Conservation (phyloP, 2,329 filamentous ascomycete species). For the Ophiostoma ulmi region DNA sequence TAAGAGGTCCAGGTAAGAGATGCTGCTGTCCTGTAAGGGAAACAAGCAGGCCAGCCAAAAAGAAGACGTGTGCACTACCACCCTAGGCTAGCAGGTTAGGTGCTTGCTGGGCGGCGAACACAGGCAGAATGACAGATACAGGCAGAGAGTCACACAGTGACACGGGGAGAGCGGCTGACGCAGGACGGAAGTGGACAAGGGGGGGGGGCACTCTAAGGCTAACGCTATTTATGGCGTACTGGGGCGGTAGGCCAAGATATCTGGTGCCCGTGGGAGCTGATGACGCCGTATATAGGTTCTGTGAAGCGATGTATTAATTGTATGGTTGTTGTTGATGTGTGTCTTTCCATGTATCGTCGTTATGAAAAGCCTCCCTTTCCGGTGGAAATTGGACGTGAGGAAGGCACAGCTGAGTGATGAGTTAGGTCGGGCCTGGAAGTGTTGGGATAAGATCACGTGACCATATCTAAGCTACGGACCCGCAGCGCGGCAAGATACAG, state of each 20-base stretch:
- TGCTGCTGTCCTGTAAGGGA: constrained; percentile 11
- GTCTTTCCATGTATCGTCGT: neutral
- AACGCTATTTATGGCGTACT: constrained; percentile 11
- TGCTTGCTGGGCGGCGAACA: constrained; percentile 24
- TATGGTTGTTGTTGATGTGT: neutral
- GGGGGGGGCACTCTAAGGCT: constrained; percentile 2
- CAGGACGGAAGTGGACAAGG: constrained; percentile 19
- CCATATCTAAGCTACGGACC: constrained; percentile 1
- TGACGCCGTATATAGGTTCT: constrained; percentile 5
- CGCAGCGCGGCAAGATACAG: constrained; percentile 17
- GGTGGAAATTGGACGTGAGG: constrained; percentile 15
- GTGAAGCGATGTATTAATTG: neutral
- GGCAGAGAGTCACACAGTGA: neutral
- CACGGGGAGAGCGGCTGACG: constrained; percentile 22
- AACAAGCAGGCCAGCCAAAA: constrained; percentile 17
- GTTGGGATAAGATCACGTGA: constrained; percentile 22
- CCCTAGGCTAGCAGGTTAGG: constrained; percentile 16
- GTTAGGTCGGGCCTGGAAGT: constrained; percentile 13
- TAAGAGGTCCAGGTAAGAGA: constrained; percentile 18
- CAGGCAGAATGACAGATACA: constrained; percentile 25
- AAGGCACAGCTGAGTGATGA: constrained; percentile 1
- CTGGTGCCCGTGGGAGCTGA: constrained; percentile 12
- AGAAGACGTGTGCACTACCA: constrained; percentile 28
- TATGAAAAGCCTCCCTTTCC: constrained; percentile 6
- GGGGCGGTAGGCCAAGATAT: neutral